Base-by-base conservation (phyloP, 192 early-diverging fungal genomes). In the Kickxella alabastrina region DNA sequence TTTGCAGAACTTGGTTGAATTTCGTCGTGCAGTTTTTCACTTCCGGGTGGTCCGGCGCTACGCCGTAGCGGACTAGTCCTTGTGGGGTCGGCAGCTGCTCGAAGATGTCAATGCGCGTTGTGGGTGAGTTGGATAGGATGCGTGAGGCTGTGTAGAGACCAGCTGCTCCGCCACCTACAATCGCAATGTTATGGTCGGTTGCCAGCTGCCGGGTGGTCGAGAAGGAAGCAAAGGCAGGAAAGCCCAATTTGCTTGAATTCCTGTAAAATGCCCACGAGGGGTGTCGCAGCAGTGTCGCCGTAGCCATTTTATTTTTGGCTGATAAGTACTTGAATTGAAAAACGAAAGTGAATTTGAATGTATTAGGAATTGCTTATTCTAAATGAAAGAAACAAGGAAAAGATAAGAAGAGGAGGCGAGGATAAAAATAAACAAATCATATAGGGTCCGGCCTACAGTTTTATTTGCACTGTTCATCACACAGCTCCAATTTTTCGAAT, bases 11-110 rank as follows among this genome's bases (percentile, higher is more conserved):
- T 17, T 86, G 76, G 39, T 92, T 85, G 60, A 98, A 97, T 47
- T 87, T 92, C 57, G 81, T 66, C 71, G 85, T 92, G 15, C 60
- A 64, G 56, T 65, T 68, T 79, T 98, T 98, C 19, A 95, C 96
- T 73, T 96, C 93, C 6, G 89, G 92, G 57, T 98, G 96, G 67
- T 96, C 92, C 4, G 96, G 92, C 18, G 96, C 93, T 13, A 98
- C 94, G 23, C 93, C 96, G 67, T 83, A 98, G 2, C 93, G 82
- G 21, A 92, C 92, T 6, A 97, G 77, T 2, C 96, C 93, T 65
- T 87, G 86, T 4, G 96, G 96, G 0, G 90, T 77, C 1, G 92
- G 90, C 0, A 92, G 72, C 22, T 78, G 61, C 57, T 97, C 96
- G 49, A 84, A 89, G 73, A 98, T 88, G 59, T 96, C 91, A 27